Evolutionary conservation across 2,329 filamentous ascomycete species (phyloP).

Genomic region (Microdochium paspali): DNA sequence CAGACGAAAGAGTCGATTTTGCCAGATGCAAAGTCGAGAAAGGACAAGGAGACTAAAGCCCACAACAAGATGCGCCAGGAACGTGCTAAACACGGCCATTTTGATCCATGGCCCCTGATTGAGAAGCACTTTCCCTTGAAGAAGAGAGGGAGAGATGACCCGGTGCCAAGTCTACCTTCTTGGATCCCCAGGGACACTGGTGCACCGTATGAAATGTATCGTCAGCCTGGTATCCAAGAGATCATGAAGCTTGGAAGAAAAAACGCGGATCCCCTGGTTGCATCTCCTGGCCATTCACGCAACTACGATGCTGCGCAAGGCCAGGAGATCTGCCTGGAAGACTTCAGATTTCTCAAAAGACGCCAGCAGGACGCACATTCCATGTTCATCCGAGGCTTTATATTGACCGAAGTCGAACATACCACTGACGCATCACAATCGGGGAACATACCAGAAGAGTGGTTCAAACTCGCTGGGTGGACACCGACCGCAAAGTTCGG

Average conservation of each 20-base stretch:
- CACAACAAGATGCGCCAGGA: neutral
- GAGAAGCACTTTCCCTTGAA: neutral
- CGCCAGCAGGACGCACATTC: constrained; percentile 12
- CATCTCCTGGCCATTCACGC: constrained; percentile 11
- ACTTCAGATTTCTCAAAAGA: constrained; percentile 14
- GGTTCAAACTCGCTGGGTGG: constrained; percentile 11
- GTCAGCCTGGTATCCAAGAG: constrained; percentile 9
- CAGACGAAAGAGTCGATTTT: neutral
- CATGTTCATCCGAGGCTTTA: constrained; percentile 21
- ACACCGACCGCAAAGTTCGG: neutral
- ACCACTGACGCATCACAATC: constrained; percentile 8
- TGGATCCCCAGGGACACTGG: constrained; percentile 16
- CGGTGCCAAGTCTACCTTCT: constrained; percentile 13
- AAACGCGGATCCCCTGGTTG: constrained; percentile 25
- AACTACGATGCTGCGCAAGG: constrained; percentile 20
- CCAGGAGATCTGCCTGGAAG: constrained; percentile 9
- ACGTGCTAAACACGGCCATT: no score
- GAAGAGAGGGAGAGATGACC: neutral
- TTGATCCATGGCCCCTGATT: neutral
- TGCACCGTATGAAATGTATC: constrained; percentile 14
- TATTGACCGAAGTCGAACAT: constrained; percentile 11
- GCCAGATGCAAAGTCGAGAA: neutral
- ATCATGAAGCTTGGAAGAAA: constrained; percentile 16
- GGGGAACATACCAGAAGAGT: constrained; percentile 13
- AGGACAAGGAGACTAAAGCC: neutral